Evolutionary conservation across 768 basidiomycete species (phyloP).

Genomic region (Hypsizygus marmoreus): DNA sequence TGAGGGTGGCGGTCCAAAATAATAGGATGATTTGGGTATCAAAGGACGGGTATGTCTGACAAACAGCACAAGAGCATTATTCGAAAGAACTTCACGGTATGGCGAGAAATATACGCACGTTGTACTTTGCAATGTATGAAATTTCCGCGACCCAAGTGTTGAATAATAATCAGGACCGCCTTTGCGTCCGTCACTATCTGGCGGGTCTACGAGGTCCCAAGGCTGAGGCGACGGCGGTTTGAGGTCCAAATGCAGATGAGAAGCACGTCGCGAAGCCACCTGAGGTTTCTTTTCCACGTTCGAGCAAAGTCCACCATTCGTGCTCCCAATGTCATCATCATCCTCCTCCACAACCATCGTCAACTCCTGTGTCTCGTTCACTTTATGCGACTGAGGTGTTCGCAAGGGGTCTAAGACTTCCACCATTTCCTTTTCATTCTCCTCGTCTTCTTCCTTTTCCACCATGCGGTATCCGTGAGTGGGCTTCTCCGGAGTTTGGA

Average conservation of each 20-base stretch:
- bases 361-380: conserved; percentile 13
- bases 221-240: conserved; percentile 59
- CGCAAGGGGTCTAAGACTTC: conserved; percentile 12
- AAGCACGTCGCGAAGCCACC: conserved; percentile 32
- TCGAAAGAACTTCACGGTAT: conserved; percentile 9
- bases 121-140: conserved; percentile 42
- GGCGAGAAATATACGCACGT: conserved; percentile 35
- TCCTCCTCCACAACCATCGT: conserved; percentile 24
- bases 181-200: conserved; percentile 40
- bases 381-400: background rate
- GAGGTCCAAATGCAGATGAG: conserved; percentile 52
- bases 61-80: conserved; percentile 2
- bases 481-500: background rate
- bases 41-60: conserved; percentile 42
- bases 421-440: conserved; percentile 6
- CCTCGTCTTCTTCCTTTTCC: background rate
- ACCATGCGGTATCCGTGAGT: background rate
- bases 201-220: conserved; percentile 64
- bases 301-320: conserved; percentile 25
- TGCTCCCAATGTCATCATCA: conserved; percentile 25
- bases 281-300: conserved; percentile 30
- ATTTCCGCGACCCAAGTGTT: conserved; percentile 43
- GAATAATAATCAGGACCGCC: conserved; percentile 43
- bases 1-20: conserved; percentile 78
- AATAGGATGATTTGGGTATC: conserved; percentile 82